Evolutionary conservation across 2,329 filamentous ascomycete genomes (phyloP).

Genomic region (Exophiala lecanii-corni): DNA sequence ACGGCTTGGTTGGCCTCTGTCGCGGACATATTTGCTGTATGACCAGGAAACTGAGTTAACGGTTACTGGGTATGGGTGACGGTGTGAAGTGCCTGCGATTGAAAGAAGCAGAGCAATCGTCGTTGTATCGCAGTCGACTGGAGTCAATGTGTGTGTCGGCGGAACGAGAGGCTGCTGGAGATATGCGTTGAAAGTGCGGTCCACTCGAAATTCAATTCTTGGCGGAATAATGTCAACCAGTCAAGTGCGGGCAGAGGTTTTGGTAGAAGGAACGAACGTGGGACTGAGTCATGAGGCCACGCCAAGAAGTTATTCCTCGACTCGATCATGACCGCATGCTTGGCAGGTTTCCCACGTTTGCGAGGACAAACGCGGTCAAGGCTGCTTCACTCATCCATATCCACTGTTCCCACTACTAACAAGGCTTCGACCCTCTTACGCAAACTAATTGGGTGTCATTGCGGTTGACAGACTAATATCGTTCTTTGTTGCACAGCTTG

Average conservation of each 20-base stretch:
- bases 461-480: too few relatives aligned
- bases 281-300: not conserved
- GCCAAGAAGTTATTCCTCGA: not conserved
- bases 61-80: constrained; percentile 3
- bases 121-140: constrained; percentile 2
- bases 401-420: not conserved
- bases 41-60: constrained; percentile 6
- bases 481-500: too few relatives aligned
- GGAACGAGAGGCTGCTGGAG: not conserved
- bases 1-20: constrained; percentile 41
- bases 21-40: constrained; percentile 50
- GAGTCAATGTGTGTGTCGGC: constrained; percentile 2
- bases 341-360: constrained; percentile 9
- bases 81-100: constrained; percentile 6
- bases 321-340: not conserved
- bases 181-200: not conserved
- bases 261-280: not conserved
- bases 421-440: constrained; percentile 4
- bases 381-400: not conserved
- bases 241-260: not conserved
- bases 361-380: not conserved
- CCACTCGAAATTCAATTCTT: not conserved
- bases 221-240: not conserved
- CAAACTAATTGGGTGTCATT: not conserved
- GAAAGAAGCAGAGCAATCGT: constrained; percentile 3